These are phyloP conservation scores for Eucalyptus cladocalyx DNA, from an alignment of 345 rosid species.

Conservation along the genomic window DNA sequence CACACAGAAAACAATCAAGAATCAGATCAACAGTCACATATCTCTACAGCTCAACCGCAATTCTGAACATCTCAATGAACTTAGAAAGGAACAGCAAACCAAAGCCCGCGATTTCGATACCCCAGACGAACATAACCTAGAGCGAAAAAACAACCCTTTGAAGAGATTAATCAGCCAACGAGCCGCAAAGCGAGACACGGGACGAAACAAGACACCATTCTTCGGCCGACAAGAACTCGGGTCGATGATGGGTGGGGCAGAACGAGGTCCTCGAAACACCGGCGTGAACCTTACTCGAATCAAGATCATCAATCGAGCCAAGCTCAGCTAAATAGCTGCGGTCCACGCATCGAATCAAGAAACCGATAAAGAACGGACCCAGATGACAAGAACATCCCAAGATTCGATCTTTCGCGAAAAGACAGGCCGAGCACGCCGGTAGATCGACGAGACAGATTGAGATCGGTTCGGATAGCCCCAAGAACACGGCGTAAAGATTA, in stretches of 20 bases:
- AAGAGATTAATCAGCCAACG: not conserved
- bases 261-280: not conserved
- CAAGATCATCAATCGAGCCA: not conserved
- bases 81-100: not conserved
- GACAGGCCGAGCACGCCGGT: not conserved
- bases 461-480: not conserved
- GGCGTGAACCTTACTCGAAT: not conserved
- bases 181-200: not conserved
- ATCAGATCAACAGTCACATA: not conserved
- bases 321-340: not conserved
- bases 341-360: not conserved
- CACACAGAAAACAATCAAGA: not conserved
- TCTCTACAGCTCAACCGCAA: not conserved
- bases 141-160: not conserved
- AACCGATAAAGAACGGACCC: not conserved
- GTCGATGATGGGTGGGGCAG: not conserved
- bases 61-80: not conserved
- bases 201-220: not conserved
- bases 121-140: not conserved
- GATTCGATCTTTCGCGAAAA: not conserved
- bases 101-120: not conserved
- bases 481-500: not conserved
- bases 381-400: not conserved
- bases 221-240: not conserved
- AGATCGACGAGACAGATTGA: not conserved